Evolutionary conservation across 352 stramenopile genomes (phyloP).

Genomic region (Phytophthora rubi): DNA sequence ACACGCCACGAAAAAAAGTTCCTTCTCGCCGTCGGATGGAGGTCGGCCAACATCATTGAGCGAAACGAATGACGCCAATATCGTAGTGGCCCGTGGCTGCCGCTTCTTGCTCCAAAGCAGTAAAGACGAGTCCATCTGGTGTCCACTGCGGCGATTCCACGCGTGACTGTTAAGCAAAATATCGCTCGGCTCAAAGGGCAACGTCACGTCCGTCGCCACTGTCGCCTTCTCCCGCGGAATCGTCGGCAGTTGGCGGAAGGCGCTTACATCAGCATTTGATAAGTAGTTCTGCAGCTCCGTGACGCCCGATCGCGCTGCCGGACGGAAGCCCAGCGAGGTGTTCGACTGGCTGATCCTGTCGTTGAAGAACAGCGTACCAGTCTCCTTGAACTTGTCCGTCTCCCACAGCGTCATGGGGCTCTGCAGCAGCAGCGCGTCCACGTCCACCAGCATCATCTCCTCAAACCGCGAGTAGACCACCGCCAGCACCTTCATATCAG

Average conservation of each 20-base stretch:
- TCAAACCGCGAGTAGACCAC: constrained; percentile 56
- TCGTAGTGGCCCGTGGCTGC: constrained; percentile 53
- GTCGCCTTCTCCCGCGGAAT: constrained; percentile 35
- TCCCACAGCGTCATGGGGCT: constrained; percentile 49
- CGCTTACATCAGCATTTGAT: constrained; percentile 42
- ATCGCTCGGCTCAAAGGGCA: constrained; percentile 48
- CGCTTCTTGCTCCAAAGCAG: constrained; percentile 62
- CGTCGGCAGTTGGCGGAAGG: constrained; percentile 42
- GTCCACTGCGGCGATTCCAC: constrained; percentile 57
- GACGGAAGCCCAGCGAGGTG: constrained; percentile 38
- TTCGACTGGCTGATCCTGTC: constrained; percentile 51
- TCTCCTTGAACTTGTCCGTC: constrained; percentile 31
- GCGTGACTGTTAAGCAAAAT: constrained; percentile 50
- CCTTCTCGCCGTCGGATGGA: constrained; percentile 58
- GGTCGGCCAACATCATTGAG: constrained; percentile 35
- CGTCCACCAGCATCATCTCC: constrained; percentile 61
- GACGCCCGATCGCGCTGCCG: constrained; percentile 25
- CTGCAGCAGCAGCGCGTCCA: constrained; percentile 50
- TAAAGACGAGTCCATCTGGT: constrained; percentile 69
- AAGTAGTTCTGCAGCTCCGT: constrained; percentile 49
- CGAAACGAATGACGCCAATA: constrained; percentile 54
- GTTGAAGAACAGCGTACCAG: constrained; percentile 64
- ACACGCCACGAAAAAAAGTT: constrained; percentile 63
- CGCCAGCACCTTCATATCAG: constrained; percentile 41
- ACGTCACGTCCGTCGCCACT: constrained; percentile 10